Evolutionary conservation across 345 rosid genomes (phyloP).

Genomic region (Trapa bicornis): DNA sequence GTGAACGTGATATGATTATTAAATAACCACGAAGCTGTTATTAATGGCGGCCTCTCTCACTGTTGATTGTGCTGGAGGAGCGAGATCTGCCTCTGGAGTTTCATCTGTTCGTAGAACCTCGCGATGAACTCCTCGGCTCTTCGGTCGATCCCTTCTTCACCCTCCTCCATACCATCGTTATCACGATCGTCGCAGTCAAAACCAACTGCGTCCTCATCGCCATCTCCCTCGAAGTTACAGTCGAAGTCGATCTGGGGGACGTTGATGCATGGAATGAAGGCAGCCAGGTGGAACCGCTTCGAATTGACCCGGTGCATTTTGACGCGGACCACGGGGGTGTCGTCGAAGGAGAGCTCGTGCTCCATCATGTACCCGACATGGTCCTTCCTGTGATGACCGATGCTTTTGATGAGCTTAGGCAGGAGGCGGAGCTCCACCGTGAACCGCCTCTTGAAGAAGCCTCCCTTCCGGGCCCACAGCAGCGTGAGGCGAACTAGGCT

Average conservation of each 20-base stretch:
- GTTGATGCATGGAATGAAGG: conserved; percentile 56
- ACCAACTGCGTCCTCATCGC: neutral
- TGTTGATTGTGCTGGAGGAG: conserved; percentile 26
- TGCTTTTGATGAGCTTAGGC: conserved; percentile 42
- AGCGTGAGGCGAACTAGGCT: conserved; percentile 12
- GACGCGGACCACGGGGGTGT: conserved; percentile 59
- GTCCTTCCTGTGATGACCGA: conserved; percentile 33
- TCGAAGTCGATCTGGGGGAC: conserved; percentile 37
- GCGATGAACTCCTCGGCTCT: conserved; percentile 87
- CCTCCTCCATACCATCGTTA: conserved; percentile 23
- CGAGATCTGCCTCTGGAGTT: conserved; percentile 74
- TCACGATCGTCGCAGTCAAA: conserved; percentile 13
- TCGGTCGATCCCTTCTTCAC: conserved; percentile 44
- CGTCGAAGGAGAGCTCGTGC: conserved; percentile 72
- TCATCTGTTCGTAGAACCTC: conserved; percentile 61
- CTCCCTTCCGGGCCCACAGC: conserved; percentile 66
- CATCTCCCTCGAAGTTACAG: conserved; percentile 25
- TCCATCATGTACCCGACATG: conserved; percentile 29
- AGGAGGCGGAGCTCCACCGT: conserved; percentile 36
- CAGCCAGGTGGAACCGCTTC: conserved; percentile 32
- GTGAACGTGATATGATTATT: too few relatives aligned
- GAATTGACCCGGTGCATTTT: conserved; percentile 61
- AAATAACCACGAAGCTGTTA: too few relatives aligned
- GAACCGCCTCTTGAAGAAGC: conserved; percentile 38
- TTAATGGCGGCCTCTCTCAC: too few relatives aligned